Percentiles rank a stretch among this genome's conserved stretches.
phyloP scores from a whole-genome alignment of 495 filamentous ascomycete genomes.

The Parathielavia hyrcaniae region DNA sequence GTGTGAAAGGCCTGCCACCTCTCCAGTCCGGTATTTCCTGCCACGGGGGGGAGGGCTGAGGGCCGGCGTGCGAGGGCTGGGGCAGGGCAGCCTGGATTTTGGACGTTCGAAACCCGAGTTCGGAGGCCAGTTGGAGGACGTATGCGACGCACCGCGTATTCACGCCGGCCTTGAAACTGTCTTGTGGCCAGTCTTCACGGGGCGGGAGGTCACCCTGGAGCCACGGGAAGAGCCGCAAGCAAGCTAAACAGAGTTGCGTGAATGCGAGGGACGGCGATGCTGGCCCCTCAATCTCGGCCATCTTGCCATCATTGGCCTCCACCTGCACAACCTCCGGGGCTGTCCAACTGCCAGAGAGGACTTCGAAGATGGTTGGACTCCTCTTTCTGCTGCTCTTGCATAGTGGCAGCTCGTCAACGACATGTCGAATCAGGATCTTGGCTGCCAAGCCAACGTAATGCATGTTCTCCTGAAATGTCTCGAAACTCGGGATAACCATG shows the following conservation, averaged over 20 bases:
- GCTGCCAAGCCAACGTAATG: constrained; percentile 14
- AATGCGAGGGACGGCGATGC: constrained; percentile 12
- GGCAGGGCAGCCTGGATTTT: constrained; percentile 12
- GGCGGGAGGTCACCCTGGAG: constrained; percentile 10
- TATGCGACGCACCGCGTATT: constrained; percentile 10
- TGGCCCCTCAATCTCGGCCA: constrained; percentile 13
- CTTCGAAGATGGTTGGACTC: constrained; percentile 16
- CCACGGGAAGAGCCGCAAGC: constrained; percentile 13
- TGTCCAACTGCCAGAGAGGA: constrained; percentile 12
- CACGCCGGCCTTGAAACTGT: constrained; percentile 12
- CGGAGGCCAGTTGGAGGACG: constrained; percentile 7
- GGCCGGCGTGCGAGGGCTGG: constrained; percentile 1
- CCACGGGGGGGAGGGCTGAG: constrained; percentile 3
- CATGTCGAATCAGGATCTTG: constrained; percentile 14
- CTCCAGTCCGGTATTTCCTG: constrained; percentile 16
- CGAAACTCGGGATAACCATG: constrained; percentile 17
- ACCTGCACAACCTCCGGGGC: constrained; percentile 13
- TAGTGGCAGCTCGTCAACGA: constrained; percentile 13
- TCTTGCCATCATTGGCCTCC: constrained; percentile 7
- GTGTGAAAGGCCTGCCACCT: constrained; percentile 16
- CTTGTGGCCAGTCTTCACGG: constrained; percentile 12
- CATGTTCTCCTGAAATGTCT: constrained; percentile 16
- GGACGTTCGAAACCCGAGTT: constrained; percentile 15
- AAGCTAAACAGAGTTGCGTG: constrained; percentile 14
- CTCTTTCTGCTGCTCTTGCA: constrained; percentile 15